These are phyloP conservation scores for Hortaea sp. DNA, from an alignment of 2,329 filamentous ascomycete species.

Conservation along the genomic window DNA sequence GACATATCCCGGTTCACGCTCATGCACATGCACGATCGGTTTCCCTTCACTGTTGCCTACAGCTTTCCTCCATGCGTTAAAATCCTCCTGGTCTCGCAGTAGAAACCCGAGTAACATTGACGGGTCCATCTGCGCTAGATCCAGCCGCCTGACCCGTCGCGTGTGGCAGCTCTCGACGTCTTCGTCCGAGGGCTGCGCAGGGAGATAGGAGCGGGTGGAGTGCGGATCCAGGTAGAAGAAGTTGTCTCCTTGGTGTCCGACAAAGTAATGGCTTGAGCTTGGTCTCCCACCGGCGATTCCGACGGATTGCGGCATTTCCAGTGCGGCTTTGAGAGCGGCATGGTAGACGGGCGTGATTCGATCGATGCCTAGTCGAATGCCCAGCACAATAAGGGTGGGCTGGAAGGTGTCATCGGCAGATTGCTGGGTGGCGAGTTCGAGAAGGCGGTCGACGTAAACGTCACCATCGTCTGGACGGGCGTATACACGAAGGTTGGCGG, in stretches of 20 bases:
- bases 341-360: constrained; percentile 92
- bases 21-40: constrained; percentile 73
- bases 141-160: constrained; percentile 67
- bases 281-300: constrained; percentile 93
- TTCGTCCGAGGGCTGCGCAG: constrained; percentile 48
- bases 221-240: constrained; percentile 97
- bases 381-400: constrained; percentile 80
- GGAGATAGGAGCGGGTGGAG: constrained; percentile 65
- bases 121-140: constrained; percentile 89
- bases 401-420: constrained; percentile 56
- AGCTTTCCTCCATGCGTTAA: constrained; percentile 65
- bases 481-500: constrained; percentile 66
- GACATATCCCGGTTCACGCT: constrained; percentile 49
- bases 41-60: constrained; percentile 48
- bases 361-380: constrained; percentile 83
- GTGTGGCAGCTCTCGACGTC: constrained; percentile 83
- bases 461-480: constrained; percentile 83
- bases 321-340: constrained; percentile 74
- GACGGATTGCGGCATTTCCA: constrained; percentile 86
- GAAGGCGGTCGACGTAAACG: constrained; percentile 83
- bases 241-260: constrained; percentile 61
- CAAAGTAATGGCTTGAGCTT: constrained; percentile 74
- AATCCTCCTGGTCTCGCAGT: constrained; percentile 72
- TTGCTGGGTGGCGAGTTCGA: constrained; percentile 55
- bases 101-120: constrained; percentile 96